Evolutionary conservation across 2,329 filamentous ascomycete genomes (phyloP), one percentile per base, ranked within the genome.

Genomic region (Cordyceps cicadae): DNA sequence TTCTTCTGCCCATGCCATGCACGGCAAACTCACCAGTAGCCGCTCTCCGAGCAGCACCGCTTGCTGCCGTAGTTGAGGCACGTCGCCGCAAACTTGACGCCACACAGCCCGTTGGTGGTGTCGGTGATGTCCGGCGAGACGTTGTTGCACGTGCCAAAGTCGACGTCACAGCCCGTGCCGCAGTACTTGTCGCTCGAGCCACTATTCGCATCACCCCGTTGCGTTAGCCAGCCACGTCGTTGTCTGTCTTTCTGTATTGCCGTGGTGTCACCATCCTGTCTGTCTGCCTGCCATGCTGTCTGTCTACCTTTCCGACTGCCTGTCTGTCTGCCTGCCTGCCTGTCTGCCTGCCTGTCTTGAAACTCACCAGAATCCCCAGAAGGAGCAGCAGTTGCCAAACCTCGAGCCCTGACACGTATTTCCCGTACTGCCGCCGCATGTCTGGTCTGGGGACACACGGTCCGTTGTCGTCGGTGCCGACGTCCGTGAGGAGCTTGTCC

Each of bases 351-450:
- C 6, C 26, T 29, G 26, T 17, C 14, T 15, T 17, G 5, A 29
- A 15, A 66, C 70, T 66, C 66, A 74, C 74, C 74, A 78, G 62
- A 65, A 76, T n/a, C 75, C 75, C 58, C 72, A 73, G 60, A 66
- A 68, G 3, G 75, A 77, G 61, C 76, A 78, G 65, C 76, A 77
- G 64, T 70, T 68, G 6, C 74, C 74, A 54, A 70, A 72, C 15
- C 34, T 56, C 0, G 72, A 74, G 24, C 69, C 71, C 52, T 70
- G 66, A 60, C 76, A 78, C 8, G 70, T 72, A 57, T 74, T 73
- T 7, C 68, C 70, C 11, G 63, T 69, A 24, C 63, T 59, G 49
- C 70, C 72, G 43, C 75, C 75, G 58, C 75, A 77, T 41, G 59
- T 67, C 59, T 74, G 72, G 63, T 76, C 67, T 8, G 70, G 70